These are phyloP conservation scores for Xylariaceae sp. DNA, from an alignment of 2,329 filamentous ascomycete species.

Conservation along the genomic window DNA sequence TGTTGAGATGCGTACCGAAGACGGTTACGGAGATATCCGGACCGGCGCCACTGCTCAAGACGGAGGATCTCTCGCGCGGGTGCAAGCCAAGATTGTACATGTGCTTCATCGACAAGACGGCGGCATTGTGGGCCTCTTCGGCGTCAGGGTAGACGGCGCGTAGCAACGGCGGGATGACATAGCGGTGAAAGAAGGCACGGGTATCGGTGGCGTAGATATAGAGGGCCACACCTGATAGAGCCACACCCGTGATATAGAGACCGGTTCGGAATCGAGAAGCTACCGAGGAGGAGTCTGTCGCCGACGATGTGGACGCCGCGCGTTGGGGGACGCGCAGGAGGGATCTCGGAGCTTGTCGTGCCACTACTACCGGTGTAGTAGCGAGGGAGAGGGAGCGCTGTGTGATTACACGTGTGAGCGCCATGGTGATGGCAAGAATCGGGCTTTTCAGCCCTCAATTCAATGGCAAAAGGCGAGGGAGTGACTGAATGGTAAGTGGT, in stretches of 20 bases:
- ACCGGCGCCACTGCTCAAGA: conserved; percentile 31
- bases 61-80: conserved; percentile 65
- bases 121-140: conserved; percentile 86
- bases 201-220: conserved; percentile 73
- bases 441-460: conserved; percentile 31
- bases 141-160: conserved; percentile 66
- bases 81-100: conserved; percentile 72
- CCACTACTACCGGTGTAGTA: conserved; percentile 15
- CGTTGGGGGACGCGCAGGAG: conserved; percentile 20
- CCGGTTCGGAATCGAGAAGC: conserved; percentile 23
- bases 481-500: conserved; percentile 3
- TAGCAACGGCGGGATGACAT: conserved; percentile 59
- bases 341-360: conserved; percentile 18
- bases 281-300: background rate
- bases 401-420: conserved; percentile 24
- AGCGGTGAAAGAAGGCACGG: conserved; percentile 63
- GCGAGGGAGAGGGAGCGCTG: conserved; percentile 19
- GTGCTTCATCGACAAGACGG: conserved; percentile 63
- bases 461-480: conserved; percentile 25
- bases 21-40: conserved; percentile 47
- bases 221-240: conserved; percentile 40
- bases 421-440: conserved; percentile 24
- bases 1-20: conserved; percentile 71
- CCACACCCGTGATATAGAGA: conserved; percentile 39
- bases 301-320: conserved; percentile 19